Evolutionary conservation across 495 filamentous ascomycete species (phyloP), one percentile per base, ranked within the genome.

Genomic region (Aspergillus hancockii): DNA sequence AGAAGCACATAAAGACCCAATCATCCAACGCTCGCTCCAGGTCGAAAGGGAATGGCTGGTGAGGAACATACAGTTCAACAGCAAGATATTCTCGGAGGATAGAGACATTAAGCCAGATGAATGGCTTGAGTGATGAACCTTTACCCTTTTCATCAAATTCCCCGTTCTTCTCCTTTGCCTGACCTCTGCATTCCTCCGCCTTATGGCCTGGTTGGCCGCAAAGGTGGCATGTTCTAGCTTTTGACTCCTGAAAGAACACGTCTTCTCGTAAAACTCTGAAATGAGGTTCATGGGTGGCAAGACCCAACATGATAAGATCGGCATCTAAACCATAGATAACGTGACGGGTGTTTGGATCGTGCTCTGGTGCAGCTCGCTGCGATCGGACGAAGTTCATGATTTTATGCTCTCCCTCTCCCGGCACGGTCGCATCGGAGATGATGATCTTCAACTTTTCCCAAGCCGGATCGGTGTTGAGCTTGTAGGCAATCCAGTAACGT

Each of bases 1-100:
- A 99, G 76, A 96, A 99, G 79, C 94, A 99, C 93, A 99, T 97
- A 74, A 99, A 99, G 16, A 99, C 91, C 94, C 95, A 98, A 73
- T 99, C 94, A 77, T 99, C 94, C 55, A 99, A 80, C n/a, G 95
- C 94, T 63, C 94, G 84, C 70, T 99, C 94, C 30, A 97, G 79
- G 71, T 99, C 91, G 67, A 90, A 91, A 63, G 85, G 85, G 61
- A 92, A 91, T 47, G 87, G 86, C 52, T 91, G 90, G 32, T 83
- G 80, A 43, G 90, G 89, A 30, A 97, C 85, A 64, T 89, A 80
- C 57, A 99, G 84, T 72, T 99, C 94, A 53, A 86, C 88, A 60
- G 86, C 91, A 55, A 99, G 83, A 70, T 99, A 99, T 74, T 99
- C 94, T 65, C 94, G 83, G 46, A 99, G 79, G 54, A 97, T 80